phyloP scores from a whole-genome alignment of 2,329 filamentous ascomycete genomes.

The Penicillium thymicola region DNA sequence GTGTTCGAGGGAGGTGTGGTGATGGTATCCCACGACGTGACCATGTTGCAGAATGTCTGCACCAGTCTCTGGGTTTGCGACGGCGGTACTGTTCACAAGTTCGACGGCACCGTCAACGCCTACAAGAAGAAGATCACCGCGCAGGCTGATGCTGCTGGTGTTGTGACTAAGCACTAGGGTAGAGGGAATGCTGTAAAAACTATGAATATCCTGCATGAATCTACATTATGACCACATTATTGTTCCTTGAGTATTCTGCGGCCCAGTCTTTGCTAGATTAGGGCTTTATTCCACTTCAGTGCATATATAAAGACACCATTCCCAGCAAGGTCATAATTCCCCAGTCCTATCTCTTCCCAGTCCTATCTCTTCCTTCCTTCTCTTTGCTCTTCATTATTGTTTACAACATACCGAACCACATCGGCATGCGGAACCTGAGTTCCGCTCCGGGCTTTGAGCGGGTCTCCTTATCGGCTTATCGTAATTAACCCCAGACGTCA shows the following conservation, averaged over 20 bases:
- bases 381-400: not conserved
- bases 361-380: not conserved
- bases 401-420: not conserved
- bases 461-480: slow-evolving; percentile 13
- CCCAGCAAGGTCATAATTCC: not conserved
- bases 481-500: slow-evolving; percentile 11
- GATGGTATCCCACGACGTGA: slow-evolving; percentile 99
- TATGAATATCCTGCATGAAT: not conserved
- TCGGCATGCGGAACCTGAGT: not conserved
- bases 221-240: not conserved
- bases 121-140: slow-evolving; percentile 96
- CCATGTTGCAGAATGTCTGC: slow-evolving; percentile 96
- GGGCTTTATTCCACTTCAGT: not conserved
- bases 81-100: slow-evolving; percentile 89
- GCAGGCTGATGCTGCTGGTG: slow-evolving; percentile 83
- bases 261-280: not conserved
- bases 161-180: slow-evolving; percentile 51
- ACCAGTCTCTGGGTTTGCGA: slow-evolving; percentile 96
- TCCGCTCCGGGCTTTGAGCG: slow-evolving; percentile 14
- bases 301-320: not conserved
- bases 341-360: not conserved
- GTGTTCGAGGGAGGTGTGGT: slow-evolving; percentile 91
- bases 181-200: not conserved
- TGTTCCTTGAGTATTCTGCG: not conserved
- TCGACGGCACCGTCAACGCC: slow-evolving; percentile 87